Base-by-base conservation (phyloP, 2,329 filamentous ascomycete species). In the Dothidotthia symphoricarpi region DNA sequence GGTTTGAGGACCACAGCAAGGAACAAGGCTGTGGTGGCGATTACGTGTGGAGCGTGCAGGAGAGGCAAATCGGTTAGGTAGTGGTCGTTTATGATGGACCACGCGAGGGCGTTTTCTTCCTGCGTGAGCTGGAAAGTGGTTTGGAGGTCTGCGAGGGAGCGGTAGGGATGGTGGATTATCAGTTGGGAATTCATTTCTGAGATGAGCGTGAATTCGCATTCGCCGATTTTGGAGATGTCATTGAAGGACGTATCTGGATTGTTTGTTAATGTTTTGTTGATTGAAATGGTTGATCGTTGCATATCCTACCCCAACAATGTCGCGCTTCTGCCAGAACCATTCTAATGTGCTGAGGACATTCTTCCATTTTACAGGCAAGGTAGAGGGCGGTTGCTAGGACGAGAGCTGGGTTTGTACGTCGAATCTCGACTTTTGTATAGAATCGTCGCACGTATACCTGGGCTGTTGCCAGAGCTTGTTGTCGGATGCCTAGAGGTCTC, bases 311-410 rank as follows among this genome's bases (percentile, higher is more conserved):
- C 63, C 62, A 66, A 36, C 94, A 76, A 41, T 85, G 80, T 24
- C 88, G 82, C 3, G 90, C 88, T 66, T 98, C 93, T 31, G 82
- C 84, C 9, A 93, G 83, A 41, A 98, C 84, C 48, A 95, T 79
- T 19, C 93, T 81, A 57, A 98, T 97, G 66, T 98, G 93, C 66
- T 97, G 91, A 3, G 93, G 93, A 34, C 84, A 90, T 67, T 98
- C 93, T 67, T 98, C 93, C 81, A 95, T 95, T 70, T 98, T 98
- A 72, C 89, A 95, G 14, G 93, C 90, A 24, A 98, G 75, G 66
- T 98, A 98, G 44, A 97, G 78, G 4, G 91, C 87, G 1, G 93
- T 97, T n/a, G 89, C 85, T 49, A 95, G 78, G 41, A 97, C 82
- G 24, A 97, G 81, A 62, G 95, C 95, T 3, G 91, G 89, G 57